Percentiles rank a stretch among this genome's conserved stretches.
These are phyloP conservation scores for Penicillium sp. DNA, from an alignment of 2,329 filamentous ascomycete genomes.

Conservation along the genomic window DNA sequence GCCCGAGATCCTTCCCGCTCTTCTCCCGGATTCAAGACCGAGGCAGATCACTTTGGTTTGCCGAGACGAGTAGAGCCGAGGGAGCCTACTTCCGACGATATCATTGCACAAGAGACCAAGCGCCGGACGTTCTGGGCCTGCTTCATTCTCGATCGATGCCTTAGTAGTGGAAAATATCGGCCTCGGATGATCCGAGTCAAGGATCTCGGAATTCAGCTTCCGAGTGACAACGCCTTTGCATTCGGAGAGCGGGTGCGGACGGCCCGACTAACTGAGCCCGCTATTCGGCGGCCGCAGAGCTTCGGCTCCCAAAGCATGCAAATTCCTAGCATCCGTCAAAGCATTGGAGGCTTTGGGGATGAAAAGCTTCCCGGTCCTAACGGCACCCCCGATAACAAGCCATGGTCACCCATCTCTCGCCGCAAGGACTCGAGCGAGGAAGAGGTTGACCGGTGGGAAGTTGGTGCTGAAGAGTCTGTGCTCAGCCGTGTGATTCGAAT, in stretches of 20 bases:
- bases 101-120: conserved; percentile 56
- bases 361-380: conserved; percentile 38
- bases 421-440: conserved; percentile 44
- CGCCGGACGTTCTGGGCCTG: conserved; percentile 62
- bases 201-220: conserved; percentile 57
- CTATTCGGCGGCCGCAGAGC: conserved; percentile 39
- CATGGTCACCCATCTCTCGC: conserved; percentile 43
- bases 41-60: conserved; percentile 43
- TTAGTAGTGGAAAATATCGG: conserved; percentile 57
- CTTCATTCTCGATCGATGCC: conserved; percentile 58
- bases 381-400: conserved; percentile 35
- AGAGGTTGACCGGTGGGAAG: conserved; percentile 54
- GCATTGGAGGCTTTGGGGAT: conserved; percentile 39
- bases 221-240: conserved; percentile 58
- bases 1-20: conserved; percentile 44
- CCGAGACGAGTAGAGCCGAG: conserved; percentile 35
- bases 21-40: conserved; percentile 39
- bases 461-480: conserved; percentile 55
- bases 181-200: conserved; percentile 55
- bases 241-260: conserved; percentile 59
- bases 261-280: conserved; percentile 49
- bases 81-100: conserved; percentile 47
- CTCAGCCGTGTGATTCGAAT: conserved; percentile 58
- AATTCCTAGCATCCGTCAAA: conserved; percentile 46
- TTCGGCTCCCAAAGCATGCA: conserved; percentile 45